Percentiles rank a stretch among this genome's conserved stretches.
These are phyloP conservation scores for Septoria petroselini DNA, from an alignment of 2,329 filamentous ascomycete genomes.

Conservation along the genomic window DNA sequence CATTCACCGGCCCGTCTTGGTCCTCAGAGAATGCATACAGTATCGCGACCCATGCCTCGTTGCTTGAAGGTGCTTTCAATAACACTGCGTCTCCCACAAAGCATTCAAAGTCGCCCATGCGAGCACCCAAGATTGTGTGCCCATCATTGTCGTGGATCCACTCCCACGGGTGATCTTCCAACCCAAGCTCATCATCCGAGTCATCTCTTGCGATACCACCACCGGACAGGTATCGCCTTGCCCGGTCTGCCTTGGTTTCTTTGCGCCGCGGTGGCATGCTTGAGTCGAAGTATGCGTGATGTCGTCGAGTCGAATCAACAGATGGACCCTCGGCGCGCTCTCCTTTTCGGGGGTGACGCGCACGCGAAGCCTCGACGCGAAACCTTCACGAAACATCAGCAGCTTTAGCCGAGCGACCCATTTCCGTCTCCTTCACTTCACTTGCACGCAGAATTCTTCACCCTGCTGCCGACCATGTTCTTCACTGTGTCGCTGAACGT, in stretches of 20 bases:
- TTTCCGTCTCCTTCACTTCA: background rate
- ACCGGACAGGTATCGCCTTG: slow-evolving; percentile 52
- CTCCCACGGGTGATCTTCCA: slow-evolving; percentile 52
- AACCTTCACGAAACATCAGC: background rate
- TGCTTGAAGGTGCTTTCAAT: slow-evolving; percentile 76
- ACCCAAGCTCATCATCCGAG: slow-evolving; percentile 77
- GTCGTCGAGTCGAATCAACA: no score
- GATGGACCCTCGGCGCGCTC: no score
- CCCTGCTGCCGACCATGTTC: no score
- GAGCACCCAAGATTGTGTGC: slow-evolving; percentile 68
- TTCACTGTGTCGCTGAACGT: no score
- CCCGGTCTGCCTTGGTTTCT: slow-evolving; percentile 46
- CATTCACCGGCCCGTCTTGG: slow-evolving; percentile 56
- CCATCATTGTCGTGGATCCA: slow-evolving; percentile 54
- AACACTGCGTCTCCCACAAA: slow-evolving; percentile 78
- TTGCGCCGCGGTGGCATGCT: slow-evolving; percentile 43
- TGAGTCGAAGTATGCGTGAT: background rate
- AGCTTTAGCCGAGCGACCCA: no score
- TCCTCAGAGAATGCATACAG: slow-evolving; percentile 77
- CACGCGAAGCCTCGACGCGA: background rate
- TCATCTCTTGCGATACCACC: slow-evolving; percentile 69
- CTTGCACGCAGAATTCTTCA: background rate
- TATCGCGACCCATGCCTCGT: slow-evolving; percentile 89
- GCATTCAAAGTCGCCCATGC: slow-evolving; percentile 78
- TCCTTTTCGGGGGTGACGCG: background rate